phyloP scores from a whole-genome alignment of 2,329 filamentous ascomycete genomes.

The Hypoxylon sp. region DNA sequence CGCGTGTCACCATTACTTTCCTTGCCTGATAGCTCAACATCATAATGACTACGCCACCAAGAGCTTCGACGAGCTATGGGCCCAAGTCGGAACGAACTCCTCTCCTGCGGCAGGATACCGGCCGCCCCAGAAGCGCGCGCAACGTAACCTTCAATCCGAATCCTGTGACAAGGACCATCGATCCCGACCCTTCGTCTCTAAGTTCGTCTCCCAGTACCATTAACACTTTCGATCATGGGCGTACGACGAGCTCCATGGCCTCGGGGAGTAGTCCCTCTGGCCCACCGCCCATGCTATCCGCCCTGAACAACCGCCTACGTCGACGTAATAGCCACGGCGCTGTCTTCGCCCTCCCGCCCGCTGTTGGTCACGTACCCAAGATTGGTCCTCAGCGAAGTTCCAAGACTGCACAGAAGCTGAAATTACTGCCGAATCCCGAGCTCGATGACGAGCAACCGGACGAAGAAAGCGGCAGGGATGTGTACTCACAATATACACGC shows the following conservation, averaged over 20 bases:
- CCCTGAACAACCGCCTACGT: slow-evolving; percentile 88
- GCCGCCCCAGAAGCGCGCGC: slow-evolving; percentile 65
- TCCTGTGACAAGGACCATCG: slow-evolving; percentile 73
- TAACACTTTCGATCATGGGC: slow-evolving; percentile 54
- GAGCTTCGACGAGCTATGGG: slow-evolving; percentile 46
- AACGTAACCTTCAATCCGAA: slow-evolving; percentile 85
- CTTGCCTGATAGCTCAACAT: slow-evolving; percentile 3
- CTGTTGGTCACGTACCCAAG: slow-evolving; percentile 67
- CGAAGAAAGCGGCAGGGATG: slow-evolving; percentile 93
- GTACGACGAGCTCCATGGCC: slow-evolving; percentile 53
- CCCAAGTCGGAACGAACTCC: slow-evolving; percentile 52
- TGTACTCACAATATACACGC: slow-evolving; percentile 96
- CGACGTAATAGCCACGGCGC: slow-evolving; percentile 87
- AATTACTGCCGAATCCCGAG: slow-evolving; percentile 93
- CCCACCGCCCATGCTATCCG: slow-evolving; percentile 76
- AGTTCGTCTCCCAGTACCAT: slow-evolving; percentile 53
- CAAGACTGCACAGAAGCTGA: slow-evolving; percentile 96
- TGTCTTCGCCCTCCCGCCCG: slow-evolving; percentile 62
- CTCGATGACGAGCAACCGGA: slow-evolving; percentile 78
- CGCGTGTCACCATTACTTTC: slow-evolving; percentile 8
- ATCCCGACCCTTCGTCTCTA: slow-evolving; percentile 60
- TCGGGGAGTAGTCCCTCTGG: slow-evolving; percentile 52
- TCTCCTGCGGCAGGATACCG: slow-evolving; percentile 52
- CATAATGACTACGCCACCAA: slow-evolving; percentile 48
- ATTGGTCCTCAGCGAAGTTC: slow-evolving; percentile 95